phyloP scores from a whole-genome alignment of 1,139 yeast species.

The Geotrichum restrictum region DNA sequence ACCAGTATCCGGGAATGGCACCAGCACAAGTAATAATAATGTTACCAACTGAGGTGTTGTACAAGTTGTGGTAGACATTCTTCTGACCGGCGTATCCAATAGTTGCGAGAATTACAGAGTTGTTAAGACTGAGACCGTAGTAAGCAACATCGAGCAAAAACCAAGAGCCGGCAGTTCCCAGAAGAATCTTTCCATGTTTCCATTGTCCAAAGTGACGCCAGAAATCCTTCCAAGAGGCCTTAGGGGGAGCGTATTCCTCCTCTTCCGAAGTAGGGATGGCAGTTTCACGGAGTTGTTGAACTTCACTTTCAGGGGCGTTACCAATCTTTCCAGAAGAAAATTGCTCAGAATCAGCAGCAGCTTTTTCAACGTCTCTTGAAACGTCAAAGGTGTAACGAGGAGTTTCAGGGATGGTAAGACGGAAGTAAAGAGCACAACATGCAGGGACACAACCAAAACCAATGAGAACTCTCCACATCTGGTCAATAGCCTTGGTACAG shows the following conservation, averaged over 20 bases:
- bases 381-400: slow-evolving; percentile 85
- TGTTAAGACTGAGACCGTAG: slow-evolving; percentile 79
- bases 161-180: slow-evolving; percentile 98
- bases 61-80: slow-evolving; percentile 65
- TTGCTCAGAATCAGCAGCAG: slow-evolving; percentile 54
- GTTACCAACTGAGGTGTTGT: slow-evolving; percentile 51
- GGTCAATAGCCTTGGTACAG: slow-evolving; percentile 77
- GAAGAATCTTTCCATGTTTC: slow-evolving; percentile 76
- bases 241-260: slow-evolving; percentile 35
- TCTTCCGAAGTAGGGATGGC: neutral
- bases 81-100: slow-evolving; percentile 73
- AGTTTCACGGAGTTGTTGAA: slow-evolving; percentile 31
- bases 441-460: slow-evolving; percentile 93
- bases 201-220: slow-evolving; percentile 70
- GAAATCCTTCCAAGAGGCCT: slow-evolving; percentile 45
- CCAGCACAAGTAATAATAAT: slow-evolving; percentile 61
- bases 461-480: slow-evolving; percentile 86
- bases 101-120: slow-evolving; percentile 77
- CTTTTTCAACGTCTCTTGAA: slow-evolving; percentile 58
- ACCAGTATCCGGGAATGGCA: slow-evolving; percentile 66
- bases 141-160: slow-evolving; percentile 92
- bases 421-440: slow-evolving; percentile 71
- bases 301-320: slow-evolving; percentile 39
- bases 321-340: slow-evolving; percentile 48
- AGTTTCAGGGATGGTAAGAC: slow-evolving; percentile 90